phyloP scores from a whole-genome alignment of 495 filamentous ascomycete species.

The Terfezia claveryi region DNA sequence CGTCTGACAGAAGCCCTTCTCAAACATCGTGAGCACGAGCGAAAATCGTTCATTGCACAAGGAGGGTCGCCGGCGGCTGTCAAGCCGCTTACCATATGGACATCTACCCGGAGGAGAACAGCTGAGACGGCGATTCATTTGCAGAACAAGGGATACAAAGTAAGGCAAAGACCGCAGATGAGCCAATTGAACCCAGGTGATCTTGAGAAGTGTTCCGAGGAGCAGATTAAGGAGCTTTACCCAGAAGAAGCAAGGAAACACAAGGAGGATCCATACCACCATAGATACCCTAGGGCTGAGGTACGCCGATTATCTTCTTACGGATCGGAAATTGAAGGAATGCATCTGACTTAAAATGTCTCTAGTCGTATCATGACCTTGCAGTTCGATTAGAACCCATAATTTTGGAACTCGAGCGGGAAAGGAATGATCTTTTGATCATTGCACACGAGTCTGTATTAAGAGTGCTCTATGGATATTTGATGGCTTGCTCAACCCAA shows the following conservation, averaged over 20 bases:
- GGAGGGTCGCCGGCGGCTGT: constrained; percentile 46
- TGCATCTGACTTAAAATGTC: constrained; percentile 4
- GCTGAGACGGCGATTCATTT: constrained; percentile 77
- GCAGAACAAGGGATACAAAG: constrained; percentile 52
- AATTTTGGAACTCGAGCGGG: constrained; percentile 90
- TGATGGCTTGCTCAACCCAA: constrained; percentile 95
- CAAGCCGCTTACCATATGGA: constrained; percentile 80
- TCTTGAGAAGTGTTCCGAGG: constrained; percentile 74
- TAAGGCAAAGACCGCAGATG: constrained; percentile 82
- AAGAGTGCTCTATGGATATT: constrained; percentile 86
- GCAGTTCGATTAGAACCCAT: constrained; percentile 96
- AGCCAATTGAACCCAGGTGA: constrained; percentile 91
- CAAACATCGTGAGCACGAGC: constrained; percentile 60
- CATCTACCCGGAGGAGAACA: constrained; percentile 70
- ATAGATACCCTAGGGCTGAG: constrained; percentile 87
- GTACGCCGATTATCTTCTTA: constrained; percentile 26
- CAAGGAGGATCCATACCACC: constrained; percentile 87
- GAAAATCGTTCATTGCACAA: constrained; percentile 39
- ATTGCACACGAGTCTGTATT: constrained; percentile 96
- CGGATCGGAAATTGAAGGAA: background rate
- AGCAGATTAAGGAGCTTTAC: constrained; percentile 53
- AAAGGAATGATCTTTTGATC: constrained; percentile 89
- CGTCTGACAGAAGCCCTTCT: constrained; percentile 72
- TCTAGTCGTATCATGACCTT: constrained; percentile 87
- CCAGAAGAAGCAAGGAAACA: constrained; percentile 84